Evolutionary conservation across 495 filamentous ascomycete species (phyloP), one percentile per base, ranked within the genome.

Genomic region (Penicilliopsis zonata): DNA sequence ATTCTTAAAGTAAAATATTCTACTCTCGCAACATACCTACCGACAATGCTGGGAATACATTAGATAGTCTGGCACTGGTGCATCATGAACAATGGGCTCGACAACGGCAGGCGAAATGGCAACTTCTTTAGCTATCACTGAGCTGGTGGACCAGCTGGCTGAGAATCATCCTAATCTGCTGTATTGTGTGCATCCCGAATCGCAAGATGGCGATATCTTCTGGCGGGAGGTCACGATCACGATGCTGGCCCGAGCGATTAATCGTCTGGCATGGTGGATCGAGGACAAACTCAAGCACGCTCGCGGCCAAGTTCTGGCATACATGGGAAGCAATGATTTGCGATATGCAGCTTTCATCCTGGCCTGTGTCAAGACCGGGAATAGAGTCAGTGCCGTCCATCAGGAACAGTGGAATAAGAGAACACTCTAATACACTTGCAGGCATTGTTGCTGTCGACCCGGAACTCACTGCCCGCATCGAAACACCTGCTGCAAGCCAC

Each of bases 171-270:
- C 21, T 6, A 6, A 6, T 10, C 6, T 6, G 21, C 52, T 64
- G 26, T 69, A 51, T 29, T 53, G 63, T 24, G 46, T 52, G 9
- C 40, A 69, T 19, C 65, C 70, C 9, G 43, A 47, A 2, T 58
- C 57, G 0, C 41, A 50, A 3, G 37, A 70, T 3, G n/a, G n/a
- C n/a, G n/a, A n/a, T n/a, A n/a, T n/a, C n/a, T n/a, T n/a, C n/a
- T 76, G 69, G 55, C 54, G 48, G 15, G n/a, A 46, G 6, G 40
- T 80, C 24, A 66, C 57, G 8, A 68, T 67, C 38, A 37, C 40
- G n/a, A 43, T 61, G 4, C 54, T 72, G 10, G 61, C 66, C 19
- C 58, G 62, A 34, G 70, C 68, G 13, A 45, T 76, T 28, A 70
- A 78, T 40, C 52, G 49, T 4, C 42, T 57, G 13, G 63, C 69